A percentile compares a stretch with the other conserved stretches of the same genome.
Evolutionary conservation across 2,329 filamentous ascomycete genomes (phyloP).

Genomic region (Diaporthe capsici): DNA sequence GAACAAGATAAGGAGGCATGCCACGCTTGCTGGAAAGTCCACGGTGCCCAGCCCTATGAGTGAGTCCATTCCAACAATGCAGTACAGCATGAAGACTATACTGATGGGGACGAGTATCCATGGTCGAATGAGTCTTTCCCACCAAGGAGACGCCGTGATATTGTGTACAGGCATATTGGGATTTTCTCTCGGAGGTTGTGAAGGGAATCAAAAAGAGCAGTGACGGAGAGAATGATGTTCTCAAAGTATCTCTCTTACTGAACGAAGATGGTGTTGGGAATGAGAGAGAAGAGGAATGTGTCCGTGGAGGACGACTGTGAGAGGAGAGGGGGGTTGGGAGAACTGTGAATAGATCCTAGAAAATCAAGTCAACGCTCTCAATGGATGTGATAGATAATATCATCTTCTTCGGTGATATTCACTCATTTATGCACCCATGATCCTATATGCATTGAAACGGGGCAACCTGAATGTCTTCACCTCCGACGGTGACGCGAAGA

Average conservation of each 20-base stretch:
- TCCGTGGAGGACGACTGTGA: background rate
- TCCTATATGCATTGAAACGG: background rate
- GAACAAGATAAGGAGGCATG: slow-evolving; percentile 17
- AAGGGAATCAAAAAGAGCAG: background rate
- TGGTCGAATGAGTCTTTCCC: background rate
- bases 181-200: background rate
- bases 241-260: background rate
- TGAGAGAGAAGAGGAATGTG: background rate
- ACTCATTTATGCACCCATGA: background rate
- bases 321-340: background rate
- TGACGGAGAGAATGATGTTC: background rate
- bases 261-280: background rate
- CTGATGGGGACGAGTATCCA: slow-evolving; percentile 11
- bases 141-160: background rate
- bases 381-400: background rate
- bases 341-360: background rate
- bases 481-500: background rate
- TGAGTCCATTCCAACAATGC: slow-evolving; percentile 6
- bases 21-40: slow-evolving; percentile 26
- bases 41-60: slow-evolving; percentile 5
- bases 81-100: background rate
- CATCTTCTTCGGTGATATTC: background rate
- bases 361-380: too few species aligned
- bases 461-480: background rate
- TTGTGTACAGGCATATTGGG: background rate